A percentile compares a stretch with the other conserved stretches of the same genome.
phyloP scores from a whole-genome alignment of 805 yeast species.

The Jamesozyma rosinii region DNA sequence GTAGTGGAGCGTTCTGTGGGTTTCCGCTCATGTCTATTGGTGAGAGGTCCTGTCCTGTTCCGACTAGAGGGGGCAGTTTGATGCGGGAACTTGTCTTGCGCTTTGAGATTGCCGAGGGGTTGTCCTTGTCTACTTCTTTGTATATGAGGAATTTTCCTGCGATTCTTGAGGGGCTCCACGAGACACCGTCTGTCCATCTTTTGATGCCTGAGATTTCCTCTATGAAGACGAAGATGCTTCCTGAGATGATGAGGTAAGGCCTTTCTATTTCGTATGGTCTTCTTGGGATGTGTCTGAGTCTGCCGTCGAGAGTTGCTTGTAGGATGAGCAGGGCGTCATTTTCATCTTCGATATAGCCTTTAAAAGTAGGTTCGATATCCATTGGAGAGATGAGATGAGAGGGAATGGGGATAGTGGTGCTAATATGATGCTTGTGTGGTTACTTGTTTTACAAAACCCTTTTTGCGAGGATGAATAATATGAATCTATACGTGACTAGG shows the following conservation, averaged over 20 bases:
- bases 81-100: conserved; percentile 8
- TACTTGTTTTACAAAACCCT: no score
- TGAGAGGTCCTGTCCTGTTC: conserved; percentile 13
- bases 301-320: conserved; percentile 64
- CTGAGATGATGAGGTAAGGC: conserved; percentile 53
- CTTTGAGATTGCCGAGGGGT: conserved; percentile 5
- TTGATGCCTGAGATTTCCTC: conserved; percentile 78
- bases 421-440: no score
- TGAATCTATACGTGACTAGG: no score
- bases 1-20: neutral
- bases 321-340: conserved; percentile 74
- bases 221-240: conserved; percentile 74
- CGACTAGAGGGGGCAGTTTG: conserved; percentile 12
- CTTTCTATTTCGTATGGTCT: conserved; percentile 81
- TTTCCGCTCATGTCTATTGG: neutral
- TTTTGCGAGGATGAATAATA: no score
- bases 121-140: conserved; percentile 40
- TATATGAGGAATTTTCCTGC: conserved; percentile 78
- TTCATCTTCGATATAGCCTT: conserved; percentile 72
- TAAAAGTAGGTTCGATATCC: conserved; percentile 47
- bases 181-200: conserved; percentile 94
- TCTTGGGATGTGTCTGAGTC: conserved; percentile 53
- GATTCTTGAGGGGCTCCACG: conserved; percentile 89
- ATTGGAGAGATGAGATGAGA: conserved; percentile 5
- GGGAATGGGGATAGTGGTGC: no score